Conservation (phyloP, 2,329 filamentous ascomycete species). For the Huntiella bhutanensis region DNA sequence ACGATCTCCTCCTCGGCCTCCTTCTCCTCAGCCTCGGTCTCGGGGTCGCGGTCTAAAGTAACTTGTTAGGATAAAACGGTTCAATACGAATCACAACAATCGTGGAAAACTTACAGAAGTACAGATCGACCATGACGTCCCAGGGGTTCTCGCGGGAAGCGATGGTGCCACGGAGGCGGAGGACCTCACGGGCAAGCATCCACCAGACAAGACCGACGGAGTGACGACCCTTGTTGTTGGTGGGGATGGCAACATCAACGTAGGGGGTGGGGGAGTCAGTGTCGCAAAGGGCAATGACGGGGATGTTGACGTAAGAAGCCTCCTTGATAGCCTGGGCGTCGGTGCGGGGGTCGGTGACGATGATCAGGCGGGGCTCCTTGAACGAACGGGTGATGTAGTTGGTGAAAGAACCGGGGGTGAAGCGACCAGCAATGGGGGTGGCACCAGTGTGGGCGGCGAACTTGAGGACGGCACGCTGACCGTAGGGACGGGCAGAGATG, state of each 20-base stretch:
- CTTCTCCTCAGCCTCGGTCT: constrained; percentile 99
- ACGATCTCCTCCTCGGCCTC: constrained; percentile 71
- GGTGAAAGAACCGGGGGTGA: constrained; percentile 99
- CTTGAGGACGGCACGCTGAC: constrained; percentile 98
- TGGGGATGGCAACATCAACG: constrained; percentile 98
- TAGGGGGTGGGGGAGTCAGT: constrained; percentile 99
- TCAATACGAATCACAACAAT: background rate
- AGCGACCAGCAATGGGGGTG: constrained; percentile 94
- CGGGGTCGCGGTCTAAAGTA: constrained; percentile 71
- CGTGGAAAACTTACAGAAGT: constrained; percentile 57
- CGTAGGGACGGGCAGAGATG: constrained; percentile 98
- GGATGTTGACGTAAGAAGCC: constrained; percentile 99
- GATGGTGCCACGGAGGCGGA: constrained; percentile 93
- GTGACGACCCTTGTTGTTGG: constrained; percentile 99
- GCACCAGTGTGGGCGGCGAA: constrained; percentile 98
- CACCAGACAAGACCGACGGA: constrained; percentile 98
- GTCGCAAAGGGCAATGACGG: constrained; percentile 97
- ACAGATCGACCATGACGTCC: constrained; percentile 99
- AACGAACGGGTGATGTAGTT: constrained; percentile 99
- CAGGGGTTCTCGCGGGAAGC: constrained; percentile 90
- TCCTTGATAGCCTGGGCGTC: constrained; percentile 99
- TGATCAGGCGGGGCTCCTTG: constrained; percentile 99
- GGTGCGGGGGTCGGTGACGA: constrained; percentile 98
- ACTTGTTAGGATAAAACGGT: constrained; percentile 3
- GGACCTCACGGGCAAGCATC: constrained; percentile 98